These are phyloP conservation scores for Acacia acuminata DNA, from an alignment of 306 rosid species.

Conservation along the genomic window DNA sequence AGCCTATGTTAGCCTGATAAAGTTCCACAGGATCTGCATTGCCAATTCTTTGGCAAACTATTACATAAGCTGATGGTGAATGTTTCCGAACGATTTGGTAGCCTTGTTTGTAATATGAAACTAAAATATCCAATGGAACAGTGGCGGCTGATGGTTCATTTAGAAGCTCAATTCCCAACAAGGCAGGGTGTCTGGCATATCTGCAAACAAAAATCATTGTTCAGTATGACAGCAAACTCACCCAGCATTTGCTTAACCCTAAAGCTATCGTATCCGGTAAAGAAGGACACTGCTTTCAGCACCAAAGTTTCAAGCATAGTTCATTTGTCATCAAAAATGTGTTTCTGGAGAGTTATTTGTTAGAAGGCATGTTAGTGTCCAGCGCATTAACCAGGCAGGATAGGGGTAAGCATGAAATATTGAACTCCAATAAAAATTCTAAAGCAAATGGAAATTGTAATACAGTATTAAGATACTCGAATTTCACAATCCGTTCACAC, in stretches of 20 bases:
- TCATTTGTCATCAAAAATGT: not conserved
- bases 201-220: slow-evolving; percentile 48
- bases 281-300: not conserved
- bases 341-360: not conserved
- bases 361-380: not conserved
- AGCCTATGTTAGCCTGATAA: slow-evolving; percentile 63
- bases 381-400: slow-evolving; percentile 11
- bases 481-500: slow-evolving; percentile 22
- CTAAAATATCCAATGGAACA: slow-evolving; percentile 67
- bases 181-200: slow-evolving; percentile 66
- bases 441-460: not conserved
- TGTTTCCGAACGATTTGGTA: slow-evolving; percentile 74
- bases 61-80: slow-evolving; percentile 73
- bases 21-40: slow-evolving; percentile 87
- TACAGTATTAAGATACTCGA: not conserved
- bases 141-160: slow-evolving; percentile 79
- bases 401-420: not conserved
- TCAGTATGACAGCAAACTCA: slow-evolving; percentile 9
- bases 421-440: not conserved
- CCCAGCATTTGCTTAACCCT: slow-evolving; percentile 12
- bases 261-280: not conserved
- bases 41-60: slow-evolving; percentile 91
- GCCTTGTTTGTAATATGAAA: slow-evolving; percentile 78
- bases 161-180: slow-evolving; percentile 88
- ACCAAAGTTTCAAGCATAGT: not conserved